Evolutionary conservation across 2,329 filamentous ascomycete species (phyloP).

Genomic region (Elsinoe australis): DNA sequence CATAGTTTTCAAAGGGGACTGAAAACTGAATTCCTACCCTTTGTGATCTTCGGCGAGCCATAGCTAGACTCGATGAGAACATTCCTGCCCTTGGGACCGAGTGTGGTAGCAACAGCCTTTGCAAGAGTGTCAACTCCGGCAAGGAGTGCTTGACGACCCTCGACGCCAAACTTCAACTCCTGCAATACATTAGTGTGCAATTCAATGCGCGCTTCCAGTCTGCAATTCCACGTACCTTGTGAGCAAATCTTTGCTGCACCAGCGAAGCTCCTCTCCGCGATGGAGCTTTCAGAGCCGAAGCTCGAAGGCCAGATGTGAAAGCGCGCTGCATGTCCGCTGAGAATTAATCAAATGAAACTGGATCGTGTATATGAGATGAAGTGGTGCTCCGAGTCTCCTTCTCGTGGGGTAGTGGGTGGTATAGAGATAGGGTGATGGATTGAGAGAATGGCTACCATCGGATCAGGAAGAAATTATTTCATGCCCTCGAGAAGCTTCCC

Average conservation of each 20-base stretch:
- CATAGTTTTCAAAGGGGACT: neutral
- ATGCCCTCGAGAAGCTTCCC: slow-evolving; percentile 3
- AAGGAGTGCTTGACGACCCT: slow-evolving; percentile 80
- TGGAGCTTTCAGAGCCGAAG: slow-evolving; percentile 66
- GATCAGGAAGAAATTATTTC: slow-evolving; percentile 5
- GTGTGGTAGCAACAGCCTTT: slow-evolving; percentile 88
- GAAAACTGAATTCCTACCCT: slow-evolving; percentile 55
- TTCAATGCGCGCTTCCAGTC: slow-evolving; percentile 11
- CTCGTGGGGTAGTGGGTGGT: no score
- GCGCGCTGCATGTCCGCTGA: slow-evolving; percentile 74
- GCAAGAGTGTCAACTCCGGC: slow-evolving; percentile 94
- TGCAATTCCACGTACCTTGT: slow-evolving; percentile 66
- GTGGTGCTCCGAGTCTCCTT: no score
- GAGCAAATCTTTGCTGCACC: slow-evolving; percentile 90
- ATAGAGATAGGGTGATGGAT: no score
- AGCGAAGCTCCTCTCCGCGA: slow-evolving; percentile 47
- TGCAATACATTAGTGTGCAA: slow-evolving; percentile 35
- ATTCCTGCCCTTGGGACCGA: slow-evolving; percentile 97
- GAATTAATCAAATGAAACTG: neutral
- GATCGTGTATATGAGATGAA: no score
- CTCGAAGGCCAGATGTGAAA: slow-evolving; percentile 71
- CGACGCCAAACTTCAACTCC: slow-evolving; percentile 98
- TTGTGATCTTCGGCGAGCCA: slow-evolving; percentile 98
- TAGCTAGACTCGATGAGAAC: slow-evolving; percentile 98
- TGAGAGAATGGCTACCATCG: no score